Evolutionary conservation across 495 filamentous ascomycete species (phyloP).

Genomic region (Daldinia grandis): DNA sequence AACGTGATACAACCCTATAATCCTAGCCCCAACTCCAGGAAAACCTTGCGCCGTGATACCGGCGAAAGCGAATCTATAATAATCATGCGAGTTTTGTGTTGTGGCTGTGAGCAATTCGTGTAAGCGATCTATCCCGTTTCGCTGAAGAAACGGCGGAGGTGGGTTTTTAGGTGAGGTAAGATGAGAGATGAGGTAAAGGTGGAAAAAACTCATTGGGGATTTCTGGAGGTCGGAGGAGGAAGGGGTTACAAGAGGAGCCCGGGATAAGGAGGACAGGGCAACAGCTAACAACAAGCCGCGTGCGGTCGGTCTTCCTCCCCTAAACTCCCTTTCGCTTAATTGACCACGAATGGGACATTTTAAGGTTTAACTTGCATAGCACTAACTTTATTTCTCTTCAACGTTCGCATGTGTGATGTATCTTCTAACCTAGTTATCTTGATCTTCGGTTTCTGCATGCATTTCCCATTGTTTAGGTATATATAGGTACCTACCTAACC

Average conservation of each 20-base stretch:
- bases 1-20: constrained; percentile 15
- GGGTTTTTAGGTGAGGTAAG: constrained; percentile 1
- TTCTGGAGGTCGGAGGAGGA: constrained; percentile 17
- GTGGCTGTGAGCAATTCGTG: constrained; percentile 31
- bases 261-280: constrained; percentile 10
- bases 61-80: constrained; percentile 14
- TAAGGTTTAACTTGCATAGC: constrained; percentile 2
- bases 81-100: constrained; percentile 10
- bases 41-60: constrained; percentile 6
- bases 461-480: not conserved
- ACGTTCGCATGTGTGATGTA: not conserved
- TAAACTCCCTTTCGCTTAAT: constrained; percentile 26
- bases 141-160: constrained; percentile 24
- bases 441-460: constrained; percentile 1
- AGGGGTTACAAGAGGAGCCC: constrained; percentile 4
- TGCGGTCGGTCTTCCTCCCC: not conserved
- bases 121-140: constrained; percentile 19
- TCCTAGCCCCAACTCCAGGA: not conserved
- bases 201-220: constrained; percentile 18
- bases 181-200: constrained; percentile 28
- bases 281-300: constrained; percentile 22
- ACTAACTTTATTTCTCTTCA: not conserved
- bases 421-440: too few species aligned
- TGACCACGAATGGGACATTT: constrained; percentile 5
- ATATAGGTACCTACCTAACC: too few species aligned